A percentile compares a stretch with the other conserved stretches of the same genome.
Conservation (phyloP, 371 early-diverging fungal genomes). For the Mortierella polycephala region DNA sequence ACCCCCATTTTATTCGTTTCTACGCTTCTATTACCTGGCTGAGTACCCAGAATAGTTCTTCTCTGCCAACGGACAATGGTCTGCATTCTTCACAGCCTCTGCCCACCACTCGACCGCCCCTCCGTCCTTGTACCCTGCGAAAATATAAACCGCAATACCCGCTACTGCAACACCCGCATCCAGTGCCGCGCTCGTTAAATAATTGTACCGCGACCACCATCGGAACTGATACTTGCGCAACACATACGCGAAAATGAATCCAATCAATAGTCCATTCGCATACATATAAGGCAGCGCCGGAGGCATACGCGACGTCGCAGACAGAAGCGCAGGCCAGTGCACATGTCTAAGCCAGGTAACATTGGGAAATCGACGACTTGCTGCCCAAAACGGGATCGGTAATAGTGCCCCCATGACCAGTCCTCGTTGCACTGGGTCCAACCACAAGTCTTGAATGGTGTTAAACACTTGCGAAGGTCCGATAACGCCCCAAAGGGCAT, state of each 20-base stretch:
- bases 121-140: neutral
- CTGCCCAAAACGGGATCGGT: constrained; percentile 54
- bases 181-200: constrained; percentile 77
- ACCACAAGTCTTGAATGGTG: constrained; percentile 36
- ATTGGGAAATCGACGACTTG: constrained; percentile 54
- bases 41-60: too few species aligned
- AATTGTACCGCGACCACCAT: constrained; percentile 82
- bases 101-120: too few species aligned
- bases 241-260: constrained; percentile 72
- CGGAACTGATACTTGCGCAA: constrained; percentile 64
- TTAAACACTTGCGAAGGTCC: constrained; percentile 56
- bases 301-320: constrained; percentile 77
- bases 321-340: constrained; percentile 59
- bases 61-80: too few species aligned
- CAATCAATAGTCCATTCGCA: constrained; percentile 70
- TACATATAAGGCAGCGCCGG: constrained; percentile 65
- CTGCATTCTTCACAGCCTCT: too few species aligned
- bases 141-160: constrained; percentile 63
- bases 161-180: constrained; percentile 71
- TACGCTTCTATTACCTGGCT: too few species aligned
- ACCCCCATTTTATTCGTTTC: too few species aligned
- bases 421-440: constrained; percentile 56
- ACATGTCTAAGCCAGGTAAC: constrained; percentile 68
- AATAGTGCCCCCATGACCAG: constrained; percentile 52
- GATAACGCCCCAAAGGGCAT: constrained; percentile 74